These are phyloP conservation scores for Rhododendron ferrugineum DNA, from an alignment of 148 eudicot species.

Conservation along the genomic window DNA sequence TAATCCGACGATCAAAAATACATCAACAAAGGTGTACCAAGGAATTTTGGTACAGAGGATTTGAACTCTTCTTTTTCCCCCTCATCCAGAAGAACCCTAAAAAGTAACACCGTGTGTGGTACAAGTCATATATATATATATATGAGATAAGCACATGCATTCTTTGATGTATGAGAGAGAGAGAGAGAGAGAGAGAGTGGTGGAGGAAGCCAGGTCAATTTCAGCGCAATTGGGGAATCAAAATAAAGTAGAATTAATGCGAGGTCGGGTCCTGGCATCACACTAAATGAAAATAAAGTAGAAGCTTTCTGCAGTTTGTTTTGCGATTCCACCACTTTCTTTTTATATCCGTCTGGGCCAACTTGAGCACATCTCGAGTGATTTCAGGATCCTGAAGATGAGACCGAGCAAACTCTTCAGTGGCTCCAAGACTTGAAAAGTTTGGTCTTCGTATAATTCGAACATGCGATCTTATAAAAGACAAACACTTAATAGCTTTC, in stretches of 20 bases:
- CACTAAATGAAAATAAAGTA: too few species aligned
- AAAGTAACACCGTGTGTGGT: not conserved
- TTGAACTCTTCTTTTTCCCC: not conserved
- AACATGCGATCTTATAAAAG: not conserved
- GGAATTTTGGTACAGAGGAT: not conserved
- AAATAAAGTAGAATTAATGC: not conserved
- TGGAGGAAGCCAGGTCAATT: not conserved
- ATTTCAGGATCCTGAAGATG: too few species aligned
- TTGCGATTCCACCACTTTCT: not conserved
- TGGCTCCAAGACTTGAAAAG: too few species aligned
- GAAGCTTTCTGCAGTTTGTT: not conserved
- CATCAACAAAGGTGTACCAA: not conserved
- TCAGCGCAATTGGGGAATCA: not conserved
- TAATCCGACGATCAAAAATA: too few species aligned
- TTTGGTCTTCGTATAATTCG: rapidly evolving
- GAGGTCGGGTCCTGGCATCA: not conserved
- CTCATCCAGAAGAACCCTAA: not conserved
- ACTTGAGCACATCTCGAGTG: rapidly evolving
- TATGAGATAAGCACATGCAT: not conserved
- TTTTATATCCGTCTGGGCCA: rapidly evolving
- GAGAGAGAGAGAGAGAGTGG: not conserved
- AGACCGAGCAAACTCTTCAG: not conserved
- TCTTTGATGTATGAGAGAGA: not conserved
- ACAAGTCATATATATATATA: not conserved
- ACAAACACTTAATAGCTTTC: too few species aligned